Evolutionary conservation across 177 flowering plant genomes (phyloP).

Genomic region (Vitis hybrid): DNA sequence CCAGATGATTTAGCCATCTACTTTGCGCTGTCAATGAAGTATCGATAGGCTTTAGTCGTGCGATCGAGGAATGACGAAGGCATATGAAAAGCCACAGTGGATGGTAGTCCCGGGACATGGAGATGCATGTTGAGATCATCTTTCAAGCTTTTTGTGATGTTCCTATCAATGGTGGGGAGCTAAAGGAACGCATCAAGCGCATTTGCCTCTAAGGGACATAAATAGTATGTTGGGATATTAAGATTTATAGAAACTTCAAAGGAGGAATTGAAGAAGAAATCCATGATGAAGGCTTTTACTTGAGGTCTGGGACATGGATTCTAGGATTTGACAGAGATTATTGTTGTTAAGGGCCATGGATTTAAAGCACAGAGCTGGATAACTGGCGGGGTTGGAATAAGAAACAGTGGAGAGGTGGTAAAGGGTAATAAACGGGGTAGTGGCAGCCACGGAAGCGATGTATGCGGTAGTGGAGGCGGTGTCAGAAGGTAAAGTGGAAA

Average conservation of each 20-base stretch:
- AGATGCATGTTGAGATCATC: background rate
- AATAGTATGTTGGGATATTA: conserved; percentile 33
- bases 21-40: background rate
- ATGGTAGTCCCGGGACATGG: background rate
- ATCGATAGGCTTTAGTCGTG: background rate
- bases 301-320: conserved; percentile 19
- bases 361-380: conserved; percentile 8
- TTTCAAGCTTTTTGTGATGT: background rate
- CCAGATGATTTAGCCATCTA: background rate
- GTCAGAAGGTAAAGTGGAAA: conserved; percentile 15
- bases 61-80: background rate
- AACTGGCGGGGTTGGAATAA: conserved; percentile 7
- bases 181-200: background rate
- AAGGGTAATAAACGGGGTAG: conserved; percentile 39
- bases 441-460: conserved; percentile 18
- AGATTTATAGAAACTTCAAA: conserved; percentile 8
- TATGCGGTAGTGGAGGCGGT: conserved; percentile 29
- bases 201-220: conserved; percentile 19
- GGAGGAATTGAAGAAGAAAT: conserved; percentile 22
- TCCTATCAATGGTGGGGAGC: background rate
- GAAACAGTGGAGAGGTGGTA: conserved; percentile 28
- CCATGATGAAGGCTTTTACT: conserved; percentile 22
- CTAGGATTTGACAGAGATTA: conserved; percentile 21
- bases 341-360: conserved; percentile 23
- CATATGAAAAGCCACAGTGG: background rate